phyloP scores from a whole-genome alignment of 345 rosid species.

The Hevea brasiliensis region DNA sequence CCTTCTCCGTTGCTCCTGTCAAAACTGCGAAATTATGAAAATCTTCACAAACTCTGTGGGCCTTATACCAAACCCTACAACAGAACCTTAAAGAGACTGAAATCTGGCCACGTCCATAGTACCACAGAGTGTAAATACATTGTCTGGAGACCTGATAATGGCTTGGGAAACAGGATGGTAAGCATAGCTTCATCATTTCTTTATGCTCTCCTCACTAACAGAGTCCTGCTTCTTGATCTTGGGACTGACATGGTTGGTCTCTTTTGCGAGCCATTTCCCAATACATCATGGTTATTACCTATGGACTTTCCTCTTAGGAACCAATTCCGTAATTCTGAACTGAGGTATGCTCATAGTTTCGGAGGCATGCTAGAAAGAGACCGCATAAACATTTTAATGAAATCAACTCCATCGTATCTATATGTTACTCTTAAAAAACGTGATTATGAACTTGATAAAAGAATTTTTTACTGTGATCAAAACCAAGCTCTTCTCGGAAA shows the following conservation, averaged over 20 bases:
- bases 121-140: constrained; percentile 16
- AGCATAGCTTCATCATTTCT: constrained; percentile 28
- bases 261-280: constrained; percentile 31
- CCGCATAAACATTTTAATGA: neutral
- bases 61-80: constrained; percentile 18
- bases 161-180: constrained; percentile 30
- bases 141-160: constrained; percentile 25
- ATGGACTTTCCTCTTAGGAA: constrained; percentile 10
- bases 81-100: neutral
- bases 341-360: constrained; percentile 7
- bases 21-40: constrained; percentile 24
- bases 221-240: constrained; percentile 20
- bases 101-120: neutral
- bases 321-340: neutral
- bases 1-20: constrained; percentile 21
- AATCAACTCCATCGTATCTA: constrained; percentile 2
- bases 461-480: constrained; percentile 17
- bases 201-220: constrained; percentile 23
- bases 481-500: constrained; percentile 13
- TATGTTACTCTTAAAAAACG: constrained; percentile 3
- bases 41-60: constrained; percentile 26
- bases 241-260: constrained; percentile 23
- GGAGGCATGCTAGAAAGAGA: constrained; percentile 11
- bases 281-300: constrained; percentile 24
- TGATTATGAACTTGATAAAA: constrained; percentile 3